These are phyloP conservation scores for Conoideocrella luteorostrata DNA, from an alignment of 2,329 filamentous ascomycete genomes.

Conservation along the genomic window DNA sequence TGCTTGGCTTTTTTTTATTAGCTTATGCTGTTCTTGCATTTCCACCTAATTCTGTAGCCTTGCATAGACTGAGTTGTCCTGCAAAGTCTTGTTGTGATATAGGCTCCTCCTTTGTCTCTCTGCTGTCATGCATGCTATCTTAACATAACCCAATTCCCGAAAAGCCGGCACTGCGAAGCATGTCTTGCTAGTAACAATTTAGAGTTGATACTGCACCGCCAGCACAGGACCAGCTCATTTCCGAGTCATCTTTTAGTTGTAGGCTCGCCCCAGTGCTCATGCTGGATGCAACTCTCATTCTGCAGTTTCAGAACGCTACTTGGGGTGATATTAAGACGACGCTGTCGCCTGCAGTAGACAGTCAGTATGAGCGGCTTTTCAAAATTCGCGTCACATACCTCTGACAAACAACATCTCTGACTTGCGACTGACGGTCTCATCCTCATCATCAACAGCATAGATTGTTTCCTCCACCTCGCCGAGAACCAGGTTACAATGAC, in stretches of 20 bases:
- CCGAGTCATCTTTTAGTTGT: not conserved
- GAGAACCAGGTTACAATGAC: conserved; percentile 93
- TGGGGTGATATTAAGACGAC: conserved; percentile 66
- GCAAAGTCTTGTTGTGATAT: too few species aligned
- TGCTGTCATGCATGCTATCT: too few species aligned
- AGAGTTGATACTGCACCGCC: too few species aligned
- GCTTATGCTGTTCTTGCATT: conserved; percentile 5
- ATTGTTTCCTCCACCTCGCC: conserved; percentile 97
- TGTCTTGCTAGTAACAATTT: too few species aligned
- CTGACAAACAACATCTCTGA: conserved; percentile 98
- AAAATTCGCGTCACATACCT: conserved; percentile 52
- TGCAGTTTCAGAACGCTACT: conserved; percentile 31
- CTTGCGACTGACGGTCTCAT: conserved; percentile 93
- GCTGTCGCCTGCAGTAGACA: conserved; percentile 51
- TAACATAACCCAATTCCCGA: too few species aligned
- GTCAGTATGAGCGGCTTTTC: not conserved
- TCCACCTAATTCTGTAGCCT: not conserved
- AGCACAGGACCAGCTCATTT: too few species aligned
- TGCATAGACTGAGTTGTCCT: not conserved
- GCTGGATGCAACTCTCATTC: conserved; percentile 1
- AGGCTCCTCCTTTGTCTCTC: not conserved
- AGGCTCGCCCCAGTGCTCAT: not conserved
- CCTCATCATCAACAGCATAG: conserved; percentile 85
- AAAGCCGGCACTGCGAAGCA: too few species aligned
- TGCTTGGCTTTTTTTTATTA: too few species aligned